phyloP scores from a whole-genome alignment of 2,329 filamentous ascomycete genomes.

The Thelonectria rubi region DNA sequence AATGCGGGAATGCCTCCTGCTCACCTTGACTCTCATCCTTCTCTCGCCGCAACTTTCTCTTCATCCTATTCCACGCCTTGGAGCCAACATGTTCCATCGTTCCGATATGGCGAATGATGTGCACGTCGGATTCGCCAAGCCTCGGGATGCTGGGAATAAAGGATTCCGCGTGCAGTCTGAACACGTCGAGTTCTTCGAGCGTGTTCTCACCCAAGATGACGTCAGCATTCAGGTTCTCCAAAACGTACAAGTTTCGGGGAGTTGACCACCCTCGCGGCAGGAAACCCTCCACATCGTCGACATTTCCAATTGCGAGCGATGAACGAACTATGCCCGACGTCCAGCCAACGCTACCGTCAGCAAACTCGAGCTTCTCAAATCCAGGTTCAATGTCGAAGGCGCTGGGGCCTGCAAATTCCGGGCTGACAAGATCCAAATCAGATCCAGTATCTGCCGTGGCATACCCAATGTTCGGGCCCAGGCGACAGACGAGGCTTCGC shows the following conservation, averaged over 20 bases:
- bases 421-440: slow-evolving; percentile 12
- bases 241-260: neutral
- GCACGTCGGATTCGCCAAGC: too few species aligned
- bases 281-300: neutral
- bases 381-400: neutral
- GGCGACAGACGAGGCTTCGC: neutral
- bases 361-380: neutral
- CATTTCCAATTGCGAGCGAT: neutral
- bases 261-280: too few species aligned
- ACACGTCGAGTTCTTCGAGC: neutral
- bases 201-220: neutral
- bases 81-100: neutral
- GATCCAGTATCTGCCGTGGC: slow-evolving; percentile 18
- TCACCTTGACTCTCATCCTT: neutral
- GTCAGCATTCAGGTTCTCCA: neutral
- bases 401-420: neutral
- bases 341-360: neutral
- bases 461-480: neutral
- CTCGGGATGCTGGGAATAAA: neutral
- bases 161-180: neutral
- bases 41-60: neutral
- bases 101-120: neutral
- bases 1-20: too few species aligned
- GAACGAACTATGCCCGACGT: neutral
- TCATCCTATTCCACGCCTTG: neutral